phyloP scores from a whole-genome alignment of 1,139 yeast species.

The Spencermartinsiella ligniputridi region DNA sequence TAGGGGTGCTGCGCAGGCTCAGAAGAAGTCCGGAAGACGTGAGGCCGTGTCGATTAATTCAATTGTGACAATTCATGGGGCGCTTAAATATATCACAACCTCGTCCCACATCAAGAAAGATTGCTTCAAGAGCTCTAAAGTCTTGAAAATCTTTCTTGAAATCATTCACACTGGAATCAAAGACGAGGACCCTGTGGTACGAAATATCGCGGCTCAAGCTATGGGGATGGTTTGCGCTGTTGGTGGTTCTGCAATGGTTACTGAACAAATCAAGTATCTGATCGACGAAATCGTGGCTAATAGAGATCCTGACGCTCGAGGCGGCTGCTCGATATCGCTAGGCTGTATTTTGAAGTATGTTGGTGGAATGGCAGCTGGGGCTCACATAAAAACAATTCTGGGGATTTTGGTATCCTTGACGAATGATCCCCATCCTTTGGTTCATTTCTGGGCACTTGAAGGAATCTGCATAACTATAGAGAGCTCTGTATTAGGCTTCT shows the following conservation, averaged over 20 bases:
- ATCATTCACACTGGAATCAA: conserved; percentile 49
- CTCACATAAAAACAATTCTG: conserved; percentile 42
- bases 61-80: conserved; percentile 59
- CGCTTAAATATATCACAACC: conserved; percentile 34
- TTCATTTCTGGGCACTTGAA: conserved; percentile 67
- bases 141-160: conserved; percentile 51
- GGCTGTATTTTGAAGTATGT: conserved; percentile 54
- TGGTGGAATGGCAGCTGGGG: conserved; percentile 39
- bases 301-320: conserved; percentile 60
- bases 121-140: conserved; percentile 22
- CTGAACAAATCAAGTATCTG: conserved; percentile 49
- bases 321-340: conserved; percentile 57
- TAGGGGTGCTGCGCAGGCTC: conserved; percentile 17
- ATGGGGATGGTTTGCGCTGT: conserved; percentile 57
- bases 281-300: conserved; percentile 60
- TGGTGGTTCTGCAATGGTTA: conserved; percentile 37
- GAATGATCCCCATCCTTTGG: conserved; percentile 79
- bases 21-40: conserved; percentile 26
- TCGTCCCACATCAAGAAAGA: conserved; percentile 9
- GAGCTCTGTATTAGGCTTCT: conserved; percentile 49
- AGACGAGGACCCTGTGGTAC: conserved; percentile 27
- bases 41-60: conserved; percentile 57
- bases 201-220: conserved; percentile 59
- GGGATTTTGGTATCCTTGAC: conserved; percentile 59
- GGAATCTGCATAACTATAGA: conserved; percentile 56